Evolutionary conservation across 1,284 basidiomycete species (phyloP).

Genomic region (Moniliophthora roreri): DNA sequence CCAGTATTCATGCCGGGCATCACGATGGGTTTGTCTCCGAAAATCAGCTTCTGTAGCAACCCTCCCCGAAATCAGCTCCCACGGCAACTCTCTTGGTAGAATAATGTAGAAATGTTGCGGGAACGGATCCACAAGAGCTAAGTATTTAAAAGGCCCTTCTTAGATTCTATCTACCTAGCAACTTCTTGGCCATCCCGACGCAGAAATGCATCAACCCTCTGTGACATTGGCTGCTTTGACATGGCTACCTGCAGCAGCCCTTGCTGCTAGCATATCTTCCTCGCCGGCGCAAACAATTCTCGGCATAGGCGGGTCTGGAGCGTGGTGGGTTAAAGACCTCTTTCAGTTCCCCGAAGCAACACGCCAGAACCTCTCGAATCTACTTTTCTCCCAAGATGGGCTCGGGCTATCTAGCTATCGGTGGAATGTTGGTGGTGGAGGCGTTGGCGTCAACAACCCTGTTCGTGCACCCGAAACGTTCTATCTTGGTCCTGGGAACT

Average conservation of each 20-base stretch:
- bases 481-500: conserved; percentile 38
- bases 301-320: conserved; percentile 37
- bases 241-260: not conserved
- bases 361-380: conserved; percentile 36
- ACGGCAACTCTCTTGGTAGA: no score
- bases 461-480: conserved; percentile 41
- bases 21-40: no score
- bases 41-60: no score
- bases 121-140: no score
- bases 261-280: conserved; percentile 16
- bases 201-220: not conserved
- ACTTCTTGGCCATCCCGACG: no score
- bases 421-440: conserved; percentile 44
- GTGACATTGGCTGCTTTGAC: not conserved
- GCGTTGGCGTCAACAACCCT: conserved; percentile 39
- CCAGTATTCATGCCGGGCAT: no score
- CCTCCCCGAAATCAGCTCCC: no score
- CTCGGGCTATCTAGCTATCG: conserved; percentile 44
- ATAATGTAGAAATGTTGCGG: no score
- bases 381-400: conserved; percentile 38
- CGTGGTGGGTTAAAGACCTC: conserved; percentile 46
- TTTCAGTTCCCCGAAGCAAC: conserved; percentile 38
- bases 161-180: no score
- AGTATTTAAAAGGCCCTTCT: no score
- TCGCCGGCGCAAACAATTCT: conserved; percentile 26